Conservation (phyloP, 2,329 filamentous ascomycete species). For the Sporothrix luriei region DNA sequence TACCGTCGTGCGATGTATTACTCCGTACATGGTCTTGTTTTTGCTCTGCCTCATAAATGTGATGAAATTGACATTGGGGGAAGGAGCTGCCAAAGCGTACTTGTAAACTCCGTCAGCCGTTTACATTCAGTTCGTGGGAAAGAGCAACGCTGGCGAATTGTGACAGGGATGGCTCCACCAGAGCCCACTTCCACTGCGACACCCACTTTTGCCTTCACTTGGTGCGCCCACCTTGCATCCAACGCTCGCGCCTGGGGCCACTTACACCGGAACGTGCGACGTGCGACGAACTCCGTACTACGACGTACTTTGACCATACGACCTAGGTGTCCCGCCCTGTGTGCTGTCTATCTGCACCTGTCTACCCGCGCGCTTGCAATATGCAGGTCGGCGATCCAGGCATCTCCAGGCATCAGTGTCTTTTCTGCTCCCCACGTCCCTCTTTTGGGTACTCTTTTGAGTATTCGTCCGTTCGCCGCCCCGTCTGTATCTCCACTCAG, state of each 20-base stretch:
- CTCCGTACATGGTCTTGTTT: too few relatives aligned
- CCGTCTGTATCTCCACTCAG: neutral
- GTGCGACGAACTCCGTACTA: too few relatives aligned
- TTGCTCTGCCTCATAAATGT: too few relatives aligned
- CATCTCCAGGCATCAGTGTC: neutral
- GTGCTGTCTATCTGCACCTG: neutral
- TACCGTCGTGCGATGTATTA: too few relatives aligned
- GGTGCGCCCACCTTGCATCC: neutral
- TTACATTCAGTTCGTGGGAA: neutral
- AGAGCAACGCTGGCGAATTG: neutral
- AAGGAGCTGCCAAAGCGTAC: too few relatives aligned
- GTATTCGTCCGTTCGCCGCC: neutral
- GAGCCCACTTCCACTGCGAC: neutral
- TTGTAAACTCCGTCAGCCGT: too few relatives aligned
- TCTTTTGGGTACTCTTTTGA: neutral
- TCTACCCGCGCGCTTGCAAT: conserved; percentile 22
- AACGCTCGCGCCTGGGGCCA: too few relatives aligned
- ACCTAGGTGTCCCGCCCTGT: neutral
- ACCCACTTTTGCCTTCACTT: neutral
- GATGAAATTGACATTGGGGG: too few relatives aligned
- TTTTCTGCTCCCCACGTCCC: neutral
- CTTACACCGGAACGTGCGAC: neutral
- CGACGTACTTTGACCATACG: too few relatives aligned
- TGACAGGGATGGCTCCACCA: neutral
- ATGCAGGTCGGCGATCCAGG: neutral